Percentiles rank a stretch among this genome's conserved stretches.
These are phyloP conservation scores for Pulicaria dysenterica DNA, from an alignment of 129 eudicot genomes.

Conservation along the genomic window DNA sequence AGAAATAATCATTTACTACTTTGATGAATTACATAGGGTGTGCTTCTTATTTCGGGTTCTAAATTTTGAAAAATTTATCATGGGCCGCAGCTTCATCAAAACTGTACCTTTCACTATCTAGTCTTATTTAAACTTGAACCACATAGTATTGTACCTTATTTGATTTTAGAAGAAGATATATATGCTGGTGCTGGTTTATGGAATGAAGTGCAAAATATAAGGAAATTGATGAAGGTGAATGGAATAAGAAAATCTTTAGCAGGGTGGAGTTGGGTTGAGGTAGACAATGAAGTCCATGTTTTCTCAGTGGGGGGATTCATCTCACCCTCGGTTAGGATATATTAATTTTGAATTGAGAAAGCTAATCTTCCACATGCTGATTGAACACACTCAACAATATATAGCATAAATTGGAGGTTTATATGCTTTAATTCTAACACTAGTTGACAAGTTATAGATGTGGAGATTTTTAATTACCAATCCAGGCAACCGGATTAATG, in stretches of 20 bases:
- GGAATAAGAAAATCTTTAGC: conserved; percentile 34
- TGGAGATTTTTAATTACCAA: background rate
- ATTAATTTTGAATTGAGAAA: conserved; percentile 33
- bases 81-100: conserved; percentile 91
- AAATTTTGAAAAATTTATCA: conserved; percentile 63
- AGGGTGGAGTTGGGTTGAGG: conserved; percentile 56
- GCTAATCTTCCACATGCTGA: conserved; percentile 32
- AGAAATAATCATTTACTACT: background rate
- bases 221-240: conserved; percentile 39
- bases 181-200: conserved; percentile 52
- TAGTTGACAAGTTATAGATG: background rate
- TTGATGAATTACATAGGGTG: background rate
- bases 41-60: conserved; percentile 59
- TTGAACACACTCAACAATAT: background rate
- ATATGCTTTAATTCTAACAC: background rate
- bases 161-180: conserved; percentile 37
- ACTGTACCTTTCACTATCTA: conserved; percentile 83
- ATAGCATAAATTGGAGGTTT: background rate
- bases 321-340: conserved; percentile 16
- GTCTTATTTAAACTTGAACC: conserved; percentile 54
- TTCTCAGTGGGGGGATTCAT: conserved; percentile 33
- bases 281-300: conserved; percentile 28
- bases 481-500: background rate
- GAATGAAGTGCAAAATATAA: conserved; percentile 37
- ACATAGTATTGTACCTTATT: conserved; percentile 43